These are phyloP conservation scores for Colletotrichum somersetense DNA, from an alignment of 2,329 filamentous ascomycete genomes.

Conservation along the genomic window DNA sequence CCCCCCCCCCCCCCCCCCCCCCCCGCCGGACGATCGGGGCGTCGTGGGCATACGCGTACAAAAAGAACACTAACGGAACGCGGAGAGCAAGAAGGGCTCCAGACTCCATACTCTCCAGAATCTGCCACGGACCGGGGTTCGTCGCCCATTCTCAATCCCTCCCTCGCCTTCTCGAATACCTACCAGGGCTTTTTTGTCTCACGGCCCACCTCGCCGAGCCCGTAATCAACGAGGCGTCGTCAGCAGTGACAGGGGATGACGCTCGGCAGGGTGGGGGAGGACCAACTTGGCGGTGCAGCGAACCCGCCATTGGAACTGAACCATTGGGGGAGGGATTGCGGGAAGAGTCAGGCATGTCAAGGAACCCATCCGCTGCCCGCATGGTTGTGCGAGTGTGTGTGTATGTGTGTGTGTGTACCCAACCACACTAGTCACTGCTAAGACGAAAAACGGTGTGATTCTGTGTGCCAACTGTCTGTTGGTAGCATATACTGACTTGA, in stretches of 20 bases:
- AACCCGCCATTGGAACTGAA: constrained; percentile 6
- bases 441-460: constrained; percentile 9
- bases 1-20: too few species aligned
- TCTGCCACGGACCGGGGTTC: not conserved
- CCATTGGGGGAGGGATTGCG: too few species aligned
- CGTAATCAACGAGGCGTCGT: constrained; percentile 41
- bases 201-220: constrained; percentile 39
- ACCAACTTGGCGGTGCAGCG: constrained; percentile 37
- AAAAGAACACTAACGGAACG: too few species aligned
- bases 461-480: too few species aligned
- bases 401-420: too few species aligned
- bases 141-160: not conserved
- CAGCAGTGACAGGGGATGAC: constrained; percentile 33
- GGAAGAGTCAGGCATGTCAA: not conserved
- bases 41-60: too few species aligned
- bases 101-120: not conserved
- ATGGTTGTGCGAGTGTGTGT: too few species aligned
- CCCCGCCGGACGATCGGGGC: too few species aligned
- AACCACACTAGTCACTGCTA: not conserved
- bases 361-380: not conserved
- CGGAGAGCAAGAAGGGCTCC: too few species aligned
- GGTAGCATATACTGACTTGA: not conserved
- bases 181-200: constrained; percentile 11
- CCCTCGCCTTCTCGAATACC: constrained; percentile 33
- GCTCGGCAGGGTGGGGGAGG: constrained; percentile 15